Evolutionary conservation across 176 grass and related monocot genomes (phyloP), one percentile per base, ranked within the genome.

Genomic region (Carex parvula): DNA sequence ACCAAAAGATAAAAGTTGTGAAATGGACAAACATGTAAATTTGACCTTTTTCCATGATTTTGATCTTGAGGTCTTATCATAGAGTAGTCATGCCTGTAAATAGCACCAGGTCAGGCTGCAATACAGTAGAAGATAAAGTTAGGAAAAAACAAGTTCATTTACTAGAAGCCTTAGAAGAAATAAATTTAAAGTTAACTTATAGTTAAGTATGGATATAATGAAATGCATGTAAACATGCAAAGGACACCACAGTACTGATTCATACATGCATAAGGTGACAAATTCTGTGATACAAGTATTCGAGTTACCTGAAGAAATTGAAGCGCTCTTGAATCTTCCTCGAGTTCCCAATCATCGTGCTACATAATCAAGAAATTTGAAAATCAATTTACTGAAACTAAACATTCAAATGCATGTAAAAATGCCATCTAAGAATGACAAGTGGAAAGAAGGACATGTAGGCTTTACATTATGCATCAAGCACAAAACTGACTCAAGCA

Each of bases 81-180:
- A 8, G 70, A 86, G 68, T n/a, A 46, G 32, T 32, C 1, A 2
- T 87, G 89, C 95, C 95, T 86, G 93, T 98, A 84, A 98, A 93
- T 85, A 98, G 89, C 72, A 98, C 89, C 85, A 98, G 79, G 89
- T 95, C 93, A 13, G 93, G 91, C 96, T 98, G 93, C 91, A 89
- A 90, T 73, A 88, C 42, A 92, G 22, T 86, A 16, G 22, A 84
- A 74, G 74, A 12, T 21, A 81, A n/a, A 60, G 76, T 98, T 70
- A 90, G 80, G 30, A 64, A 52, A 63, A 48, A 57, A 7, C 16
- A 66, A 83, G 63, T 53, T 70, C 5, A 56, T 22, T 18, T 53
- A 67, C 5, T 52, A 88, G 76, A 87, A 9, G 16, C 85, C 86
- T 80, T 30, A 74, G 56, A 20, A 78, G 5, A 91, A 71, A 22